Evolutionary conservation across 2,329 filamentous ascomycete species (phyloP), one percentile per base, ranked within the genome.

Genomic region (Hypoxylon sp.): DNA sequence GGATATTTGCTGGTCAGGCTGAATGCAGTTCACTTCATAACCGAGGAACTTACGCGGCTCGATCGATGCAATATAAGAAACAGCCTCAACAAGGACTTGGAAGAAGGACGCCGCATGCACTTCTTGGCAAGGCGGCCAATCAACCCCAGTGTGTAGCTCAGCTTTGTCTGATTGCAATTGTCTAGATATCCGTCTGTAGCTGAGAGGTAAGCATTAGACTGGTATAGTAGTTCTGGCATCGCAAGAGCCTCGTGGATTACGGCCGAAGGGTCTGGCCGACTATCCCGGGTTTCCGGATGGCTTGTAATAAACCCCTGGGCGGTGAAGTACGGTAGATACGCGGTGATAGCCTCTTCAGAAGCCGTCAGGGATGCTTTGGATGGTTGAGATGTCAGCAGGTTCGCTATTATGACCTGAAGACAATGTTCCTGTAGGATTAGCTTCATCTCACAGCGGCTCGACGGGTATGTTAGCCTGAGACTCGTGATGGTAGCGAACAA

Each of bases 1-100:
- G 62, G 66, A 59, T 68, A 64, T 68, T 54, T 57, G 26, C 50
- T 44, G 38, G 59, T 50, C 63, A 66, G 66, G 66, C 59, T 68
- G 63, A 68, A 68, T 68, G 24, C 44, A 55, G 24, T 52, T 36
- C 58, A 49, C 36, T 50, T 42, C 59, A 42, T 56, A 66, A 57
- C 58, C 59, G 63, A 65, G 48, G 42, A 8, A 51, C 49, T 61
- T 55, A 36, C 42, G 63, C 55, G 42, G 60, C 60, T 53, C 52
- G 54, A 57, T 61, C 54, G 16, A 68, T 61, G 54, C 59, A 60
- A 49, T 54, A 48, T 46, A 65, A 55, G 48, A 51, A 57, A 59
- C 51, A 38, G 55, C 48, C 12, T 44, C 59, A 57, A 24, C 54
- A 52, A 49, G 18, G 26, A 12, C n/a, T 33, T 40, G 36, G 44